Conservation (phyloP, 345 rosid genomes). For the Limnanthes douglasii region DNA sequence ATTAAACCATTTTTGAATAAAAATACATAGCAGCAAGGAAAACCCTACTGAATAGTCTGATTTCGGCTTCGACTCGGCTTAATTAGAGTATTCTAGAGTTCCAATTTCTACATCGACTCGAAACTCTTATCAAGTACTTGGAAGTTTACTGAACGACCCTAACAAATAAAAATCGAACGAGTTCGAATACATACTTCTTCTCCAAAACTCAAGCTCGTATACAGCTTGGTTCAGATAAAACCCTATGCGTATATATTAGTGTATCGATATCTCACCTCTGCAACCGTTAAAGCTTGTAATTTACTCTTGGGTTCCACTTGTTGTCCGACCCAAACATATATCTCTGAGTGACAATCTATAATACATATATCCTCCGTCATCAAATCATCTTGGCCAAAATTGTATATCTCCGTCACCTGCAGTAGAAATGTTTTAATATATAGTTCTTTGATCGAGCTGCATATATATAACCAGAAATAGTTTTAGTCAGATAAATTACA, state of each 20-base stretch:
- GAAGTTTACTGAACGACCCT: too few species aligned
- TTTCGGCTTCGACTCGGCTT: too few species aligned
- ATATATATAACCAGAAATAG: too few species aligned
- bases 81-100: too few species aligned
- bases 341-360: conserved; percentile 68
- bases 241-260: neutral
- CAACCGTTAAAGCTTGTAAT: conserved; percentile 55
- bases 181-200: neutral
- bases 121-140: too few species aligned
- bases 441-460: too few species aligned
- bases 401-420: conserved; percentile 86
- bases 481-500: too few species aligned
- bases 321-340: conserved; percentile 95
- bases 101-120: too few species aligned
- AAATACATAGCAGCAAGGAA: too few species aligned
- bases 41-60: too few species aligned
- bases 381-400: conserved; percentile 87
- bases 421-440: too few species aligned
- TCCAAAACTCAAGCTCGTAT: neutral
- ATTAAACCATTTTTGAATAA: too few species aligned
- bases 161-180: neutral
- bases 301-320: conserved; percentile 60
- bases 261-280: conserved; percentile 47
- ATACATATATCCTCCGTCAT: conserved; percentile 96
- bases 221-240: neutral